These are phyloP conservation scores for Mycena indigotica DNA, from an alignment of 768 basidiomycete species.

Conservation along the genomic window DNA sequence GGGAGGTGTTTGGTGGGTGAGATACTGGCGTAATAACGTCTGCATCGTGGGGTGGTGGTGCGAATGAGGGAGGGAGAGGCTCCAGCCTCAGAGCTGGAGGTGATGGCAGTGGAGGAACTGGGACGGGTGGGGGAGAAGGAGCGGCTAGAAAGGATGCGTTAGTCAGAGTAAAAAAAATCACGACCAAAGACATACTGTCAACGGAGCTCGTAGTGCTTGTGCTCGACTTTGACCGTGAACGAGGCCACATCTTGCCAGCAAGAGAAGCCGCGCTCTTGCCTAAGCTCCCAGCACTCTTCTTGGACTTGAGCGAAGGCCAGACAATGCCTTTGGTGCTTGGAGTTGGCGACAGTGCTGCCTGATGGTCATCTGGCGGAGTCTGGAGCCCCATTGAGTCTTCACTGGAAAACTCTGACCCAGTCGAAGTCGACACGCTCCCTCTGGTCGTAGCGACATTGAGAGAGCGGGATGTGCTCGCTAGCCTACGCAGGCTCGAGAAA, in stretches of 20 bases:
- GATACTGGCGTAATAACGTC: slow-evolving; percentile 11
- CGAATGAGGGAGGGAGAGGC: slow-evolving; percentile 23
- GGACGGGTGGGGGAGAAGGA: slow-evolving; percentile 7
- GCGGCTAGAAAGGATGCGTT: neutral
- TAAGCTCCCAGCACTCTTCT: slow-evolving; percentile 47
- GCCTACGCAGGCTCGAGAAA: slow-evolving; percentile 51
- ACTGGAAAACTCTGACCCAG: slow-evolving; percentile 62
- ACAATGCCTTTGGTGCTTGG: slow-evolving; percentile 30
- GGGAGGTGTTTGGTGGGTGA: slow-evolving; percentile 17
- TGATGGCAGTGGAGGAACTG: slow-evolving; percentile 4
- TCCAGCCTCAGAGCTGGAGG: slow-evolving; percentile 24
- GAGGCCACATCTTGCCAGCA: slow-evolving; percentile 60
- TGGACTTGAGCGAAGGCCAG: slow-evolving; percentile 55
- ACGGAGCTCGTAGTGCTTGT: slow-evolving; percentile 44
- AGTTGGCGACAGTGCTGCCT: neutral
- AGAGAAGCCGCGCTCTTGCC: slow-evolving; percentile 57
- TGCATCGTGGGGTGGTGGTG: slow-evolving; percentile 22
- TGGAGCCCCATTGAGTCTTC: slow-evolving; percentile 66
- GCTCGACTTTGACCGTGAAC: slow-evolving; percentile 56
- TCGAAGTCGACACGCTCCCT: slow-evolving; percentile 60
- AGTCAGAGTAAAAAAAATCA: neutral
- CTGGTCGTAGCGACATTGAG: slow-evolving; percentile 49
- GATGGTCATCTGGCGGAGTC: slow-evolving; percentile 52
- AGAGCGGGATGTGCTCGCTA: slow-evolving; percentile 45
- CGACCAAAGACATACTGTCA: slow-evolving; percentile 38